phyloP scores from a whole-genome alignment of 192 early-diverging fungal species.

The Podila verticillata region DNA sequence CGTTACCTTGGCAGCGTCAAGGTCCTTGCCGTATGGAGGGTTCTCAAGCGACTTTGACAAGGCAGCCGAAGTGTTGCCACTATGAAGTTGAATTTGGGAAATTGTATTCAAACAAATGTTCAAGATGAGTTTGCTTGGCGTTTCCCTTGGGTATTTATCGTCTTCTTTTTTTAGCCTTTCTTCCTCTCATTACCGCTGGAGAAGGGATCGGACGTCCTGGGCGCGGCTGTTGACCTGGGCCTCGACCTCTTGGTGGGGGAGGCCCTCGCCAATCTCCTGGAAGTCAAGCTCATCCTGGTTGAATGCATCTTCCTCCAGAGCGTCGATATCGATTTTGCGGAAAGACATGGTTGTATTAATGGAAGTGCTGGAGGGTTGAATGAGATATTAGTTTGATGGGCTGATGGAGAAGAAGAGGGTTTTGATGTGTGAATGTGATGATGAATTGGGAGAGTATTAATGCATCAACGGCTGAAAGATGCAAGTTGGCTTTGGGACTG shows the following conservation, averaged over 20 bases:
- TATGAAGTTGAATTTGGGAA: slow-evolving; percentile 14
- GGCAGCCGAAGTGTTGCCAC: slow-evolving; percentile 68
- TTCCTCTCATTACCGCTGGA: slow-evolving; percentile 56
- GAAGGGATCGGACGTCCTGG: slow-evolving; percentile 69
- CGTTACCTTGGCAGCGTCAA: slow-evolving; percentile 70
- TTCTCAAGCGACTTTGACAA: slow-evolving; percentile 69
- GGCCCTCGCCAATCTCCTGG: slow-evolving; percentile 54
- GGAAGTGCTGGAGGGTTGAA: background rate
- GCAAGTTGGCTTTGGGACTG: background rate
- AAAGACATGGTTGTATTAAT: slow-evolving; percentile 64
- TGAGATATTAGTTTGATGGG: background rate
- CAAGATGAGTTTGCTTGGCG: background rate
- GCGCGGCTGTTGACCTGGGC: slow-evolving; percentile 64
- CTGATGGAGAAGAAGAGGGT: background rate
- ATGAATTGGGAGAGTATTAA: background rate
- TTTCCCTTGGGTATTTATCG: background rate
- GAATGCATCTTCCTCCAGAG: slow-evolving; percentile 50
- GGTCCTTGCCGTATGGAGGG: slow-evolving; percentile 75
- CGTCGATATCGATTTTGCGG: slow-evolving; percentile 75
- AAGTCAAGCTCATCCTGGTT: slow-evolving; percentile 47
- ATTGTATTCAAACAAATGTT: too few species aligned
- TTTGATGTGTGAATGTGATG: background rate
- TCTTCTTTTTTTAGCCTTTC: background rate
- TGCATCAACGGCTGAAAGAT: background rate
- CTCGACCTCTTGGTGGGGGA: slow-evolving; percentile 57